A percentile compares a stretch with the other conserved stretches of the same genome.
These are phyloP conservation scores for Ormosia emarginata DNA, from an alignment of 306 rosid genomes.

Conservation along the genomic window DNA sequence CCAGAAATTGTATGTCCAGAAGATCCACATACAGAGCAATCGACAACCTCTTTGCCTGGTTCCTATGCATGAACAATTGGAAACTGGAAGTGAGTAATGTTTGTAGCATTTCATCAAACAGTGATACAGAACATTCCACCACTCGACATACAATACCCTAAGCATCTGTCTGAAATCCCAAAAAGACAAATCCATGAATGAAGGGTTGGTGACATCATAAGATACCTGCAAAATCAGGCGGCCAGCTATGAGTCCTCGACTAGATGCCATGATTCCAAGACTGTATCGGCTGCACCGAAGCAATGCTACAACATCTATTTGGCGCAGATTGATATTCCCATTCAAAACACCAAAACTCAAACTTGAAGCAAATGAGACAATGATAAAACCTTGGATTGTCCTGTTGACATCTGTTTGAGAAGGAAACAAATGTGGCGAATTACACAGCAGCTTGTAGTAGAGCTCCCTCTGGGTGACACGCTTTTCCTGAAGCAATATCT, in stretches of 20 bases:
- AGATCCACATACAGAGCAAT: slow-evolving; percentile 76
- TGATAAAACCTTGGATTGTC: slow-evolving; percentile 70
- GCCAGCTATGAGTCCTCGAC: slow-evolving; percentile 83
- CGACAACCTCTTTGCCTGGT: slow-evolving; percentile 65
- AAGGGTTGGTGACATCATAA: background rate
- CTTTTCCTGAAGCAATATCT: slow-evolving; percentile 69
- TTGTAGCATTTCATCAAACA: slow-evolving; percentile 8
- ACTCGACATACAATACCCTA: background rate
- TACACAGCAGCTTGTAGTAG: slow-evolving; percentile 76
- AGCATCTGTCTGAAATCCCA: background rate
- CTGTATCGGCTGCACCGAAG: slow-evolving; percentile 88
- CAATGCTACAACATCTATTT: slow-evolving; percentile 80
- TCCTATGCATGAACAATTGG: slow-evolving; percentile 39
- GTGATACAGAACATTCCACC: background rate
- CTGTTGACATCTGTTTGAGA: slow-evolving; percentile 77
- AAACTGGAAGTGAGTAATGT: background rate
- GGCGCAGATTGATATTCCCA: background rate
- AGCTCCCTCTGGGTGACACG: slow-evolving; percentile 92
- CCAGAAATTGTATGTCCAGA: slow-evolving; percentile 78
- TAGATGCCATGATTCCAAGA: slow-evolving; percentile 95
- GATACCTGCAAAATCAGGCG: slow-evolving; percentile 67
- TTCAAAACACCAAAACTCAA: slow-evolving; percentile 8
- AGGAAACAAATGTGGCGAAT: slow-evolving; percentile 65
- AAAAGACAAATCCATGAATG: background rate
- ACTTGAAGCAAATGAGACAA: background rate